A percentile compares a stretch with the other conserved stretches of the same genome.
phyloP scores from a whole-genome alignment of 352 stramenopile genomes.

The Thalassiosira exigua region DNA sequence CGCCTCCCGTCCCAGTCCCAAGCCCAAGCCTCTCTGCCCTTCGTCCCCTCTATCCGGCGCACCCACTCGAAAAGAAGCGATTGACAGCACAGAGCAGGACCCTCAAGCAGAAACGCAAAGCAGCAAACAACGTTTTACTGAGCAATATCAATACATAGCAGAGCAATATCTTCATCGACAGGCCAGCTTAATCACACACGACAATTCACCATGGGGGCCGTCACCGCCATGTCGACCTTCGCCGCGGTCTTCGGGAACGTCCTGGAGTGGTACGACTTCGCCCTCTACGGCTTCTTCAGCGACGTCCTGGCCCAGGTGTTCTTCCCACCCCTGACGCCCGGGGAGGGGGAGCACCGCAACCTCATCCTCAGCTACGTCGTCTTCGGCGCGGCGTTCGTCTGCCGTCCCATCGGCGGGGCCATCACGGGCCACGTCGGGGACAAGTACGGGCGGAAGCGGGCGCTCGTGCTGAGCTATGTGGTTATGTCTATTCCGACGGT shows the following conservation, averaged over 20 bases:
- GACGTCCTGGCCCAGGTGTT: conserved; percentile 71
- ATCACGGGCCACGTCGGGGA: conserved; percentile 67
- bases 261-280: conserved; percentile 81
- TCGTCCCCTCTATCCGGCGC: no score
- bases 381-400: conserved; percentile 73
- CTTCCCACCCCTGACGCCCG: conserved; percentile 77
- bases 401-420: conserved; percentile 60
- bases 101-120: no score
- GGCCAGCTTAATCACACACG: no score
- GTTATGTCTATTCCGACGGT: conserved; percentile 74
- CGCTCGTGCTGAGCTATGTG: conserved; percentile 61
- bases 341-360: conserved; percentile 13
- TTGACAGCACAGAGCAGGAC: no score
- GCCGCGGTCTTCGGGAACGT: conserved; percentile 67
- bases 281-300: conserved; percentile 74
- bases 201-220: no score
- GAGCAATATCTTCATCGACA: no score
- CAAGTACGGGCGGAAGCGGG: conserved; percentile 64
- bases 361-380: conserved; percentile 62
- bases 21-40: no score
- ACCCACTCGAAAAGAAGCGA: no score
- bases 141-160: no score
- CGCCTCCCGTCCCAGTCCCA: no score
- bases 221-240: no score
- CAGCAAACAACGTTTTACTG: no score